phyloP scores from a whole-genome alignment of 176 grass and related monocot genomes.

The Phragmites australis region DNA sequence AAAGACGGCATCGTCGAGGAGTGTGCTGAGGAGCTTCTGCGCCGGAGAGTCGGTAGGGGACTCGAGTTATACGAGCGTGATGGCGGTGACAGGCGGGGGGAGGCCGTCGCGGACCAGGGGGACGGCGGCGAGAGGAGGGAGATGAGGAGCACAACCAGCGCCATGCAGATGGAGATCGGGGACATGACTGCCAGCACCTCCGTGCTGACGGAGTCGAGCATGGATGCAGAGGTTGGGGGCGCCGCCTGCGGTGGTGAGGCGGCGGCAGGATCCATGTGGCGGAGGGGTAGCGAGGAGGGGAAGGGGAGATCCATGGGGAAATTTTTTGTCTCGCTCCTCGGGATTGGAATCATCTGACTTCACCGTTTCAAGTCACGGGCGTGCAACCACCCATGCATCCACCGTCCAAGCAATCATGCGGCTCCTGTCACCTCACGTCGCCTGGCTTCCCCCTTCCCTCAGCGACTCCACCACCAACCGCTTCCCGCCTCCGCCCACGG shows the following conservation, averaged over 20 bases:
- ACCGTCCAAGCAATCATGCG: too few relatives aligned
- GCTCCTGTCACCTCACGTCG: too few relatives aligned
- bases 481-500: too few relatives aligned
- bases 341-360: neutral
- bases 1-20: slow-evolving; percentile 88
- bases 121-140: slow-evolving; percentile 63
- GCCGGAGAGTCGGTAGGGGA: slow-evolving; percentile 57
- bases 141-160: slow-evolving; percentile 83
- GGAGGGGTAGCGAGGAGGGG: neutral
- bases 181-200: slow-evolving; percentile 92
- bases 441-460: too few relatives aligned
- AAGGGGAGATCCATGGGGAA: slow-evolving; percentile 3
- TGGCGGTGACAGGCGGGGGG: slow-evolving; percentile 67
- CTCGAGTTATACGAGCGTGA: slow-evolving; percentile 82
- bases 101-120: slow-evolving; percentile 3
- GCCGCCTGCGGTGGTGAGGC: neutral
- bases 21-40: slow-evolving; percentile 71
- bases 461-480: too few relatives aligned
- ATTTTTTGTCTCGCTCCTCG: neutral
- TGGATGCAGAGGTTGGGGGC: slow-evolving; percentile 29
- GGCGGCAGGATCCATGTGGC: slow-evolving; percentile 50
- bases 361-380: too few relatives aligned
- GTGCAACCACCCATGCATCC: too few relatives aligned
- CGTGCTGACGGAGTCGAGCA: slow-evolving; percentile 70
- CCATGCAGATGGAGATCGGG: slow-evolving; percentile 97